Evolutionary conservation across 352 stramenopile genomes (phyloP).

Genomic region (Globisporangium paddicum): DNA sequence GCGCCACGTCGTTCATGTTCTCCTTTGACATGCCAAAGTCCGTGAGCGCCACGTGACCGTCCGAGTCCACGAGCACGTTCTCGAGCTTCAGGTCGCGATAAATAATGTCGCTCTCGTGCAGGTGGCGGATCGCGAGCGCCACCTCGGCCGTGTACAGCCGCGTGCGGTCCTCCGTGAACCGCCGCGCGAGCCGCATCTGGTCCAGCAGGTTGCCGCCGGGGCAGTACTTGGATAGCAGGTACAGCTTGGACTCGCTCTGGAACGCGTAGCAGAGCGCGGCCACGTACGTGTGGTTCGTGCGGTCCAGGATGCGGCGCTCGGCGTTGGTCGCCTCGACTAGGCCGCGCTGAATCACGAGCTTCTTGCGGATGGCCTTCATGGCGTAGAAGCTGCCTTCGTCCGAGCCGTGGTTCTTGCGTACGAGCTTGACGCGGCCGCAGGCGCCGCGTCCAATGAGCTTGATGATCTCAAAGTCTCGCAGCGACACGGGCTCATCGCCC

Average conservation of each 20-base stretch:
- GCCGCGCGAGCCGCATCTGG: conserved; percentile 83
- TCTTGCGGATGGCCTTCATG: conserved; percentile 88
- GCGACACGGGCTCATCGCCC: conserved; percentile 52
- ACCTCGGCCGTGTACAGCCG: conserved; percentile 97
- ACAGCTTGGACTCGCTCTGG: conserved; percentile 88
- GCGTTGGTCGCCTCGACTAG: conserved; percentile 91
- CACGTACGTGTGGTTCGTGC: conserved; percentile 97
- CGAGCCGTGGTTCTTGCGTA: conserved; percentile 83
- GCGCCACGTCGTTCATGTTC: conserved; percentile 85
- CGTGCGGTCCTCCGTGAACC: conserved; percentile 92
- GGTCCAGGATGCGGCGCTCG: conserved; percentile 84
- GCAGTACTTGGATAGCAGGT: conserved; percentile 95
- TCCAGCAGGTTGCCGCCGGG: conserved; percentile 94
- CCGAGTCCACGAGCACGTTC: conserved; percentile 96
- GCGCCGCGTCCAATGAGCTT: conserved; percentile 95
- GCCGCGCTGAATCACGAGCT: conserved; percentile 77
- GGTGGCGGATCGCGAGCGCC: conserved; percentile 91
- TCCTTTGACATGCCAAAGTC: conserved; percentile 99
- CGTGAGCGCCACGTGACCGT: conserved; percentile 96
- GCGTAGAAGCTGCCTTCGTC: conserved; percentile 82
- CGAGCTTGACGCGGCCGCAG: conserved; percentile 81
- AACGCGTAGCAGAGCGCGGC: conserved; percentile 92
- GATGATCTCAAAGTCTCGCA: conserved; percentile 96
- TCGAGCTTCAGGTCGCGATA: conserved; percentile 98
- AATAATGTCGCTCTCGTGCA: conserved; percentile 94